phyloP scores from a whole-genome alignment of 495 filamentous ascomycete genomes.

The Hypoxylon perforatum region DNA sequence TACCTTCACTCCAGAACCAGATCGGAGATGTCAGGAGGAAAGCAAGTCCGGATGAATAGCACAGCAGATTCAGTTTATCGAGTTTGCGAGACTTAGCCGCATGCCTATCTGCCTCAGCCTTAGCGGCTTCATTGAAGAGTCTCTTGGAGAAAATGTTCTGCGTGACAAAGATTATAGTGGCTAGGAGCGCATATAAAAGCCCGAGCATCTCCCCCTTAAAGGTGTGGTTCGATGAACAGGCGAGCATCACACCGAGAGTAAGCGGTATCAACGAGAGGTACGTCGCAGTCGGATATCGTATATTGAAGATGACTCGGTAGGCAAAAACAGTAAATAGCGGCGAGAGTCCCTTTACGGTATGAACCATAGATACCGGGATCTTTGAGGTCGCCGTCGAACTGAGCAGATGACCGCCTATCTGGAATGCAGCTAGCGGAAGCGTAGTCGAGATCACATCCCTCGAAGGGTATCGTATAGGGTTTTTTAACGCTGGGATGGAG shows the following conservation, averaged over 20 bases:
- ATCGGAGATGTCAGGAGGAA: constrained; percentile 91
- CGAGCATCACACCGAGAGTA: constrained; percentile 92
- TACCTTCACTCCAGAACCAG: constrained; percentile 92
- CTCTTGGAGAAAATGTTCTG: constrained; percentile 99
- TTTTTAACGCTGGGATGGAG: constrained; percentile 79
- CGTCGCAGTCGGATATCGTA: constrained; percentile 86
- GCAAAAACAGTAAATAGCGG: constrained; percentile 95
- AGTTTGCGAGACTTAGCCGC: constrained; percentile 74
- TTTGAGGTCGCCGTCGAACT: constrained; percentile 92
- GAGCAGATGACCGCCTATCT: constrained; percentile 92
- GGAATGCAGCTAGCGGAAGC: constrained; percentile 89
- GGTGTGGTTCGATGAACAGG: constrained; percentile 81
- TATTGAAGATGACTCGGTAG: constrained; percentile 87
- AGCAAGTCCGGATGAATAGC: constrained; percentile 92
- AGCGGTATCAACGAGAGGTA: constrained; percentile 94
- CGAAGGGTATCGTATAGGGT: constrained; percentile 83
- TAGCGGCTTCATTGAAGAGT: constrained; percentile 95
- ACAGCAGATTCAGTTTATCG: constrained; percentile 96
- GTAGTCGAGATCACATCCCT: constrained; percentile 87
- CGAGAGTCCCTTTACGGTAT: constrained; percentile 99
- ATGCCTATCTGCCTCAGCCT: constrained; percentile 76
- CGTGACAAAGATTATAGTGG: constrained; percentile 93
- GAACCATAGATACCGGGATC: constrained; percentile 95
- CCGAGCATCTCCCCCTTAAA: constrained; percentile 89
- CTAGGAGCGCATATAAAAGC: constrained; percentile 85